Evolutionary conservation across 441 rosid species (phyloP).

Genomic region (Macaranga tanarius): DNA sequence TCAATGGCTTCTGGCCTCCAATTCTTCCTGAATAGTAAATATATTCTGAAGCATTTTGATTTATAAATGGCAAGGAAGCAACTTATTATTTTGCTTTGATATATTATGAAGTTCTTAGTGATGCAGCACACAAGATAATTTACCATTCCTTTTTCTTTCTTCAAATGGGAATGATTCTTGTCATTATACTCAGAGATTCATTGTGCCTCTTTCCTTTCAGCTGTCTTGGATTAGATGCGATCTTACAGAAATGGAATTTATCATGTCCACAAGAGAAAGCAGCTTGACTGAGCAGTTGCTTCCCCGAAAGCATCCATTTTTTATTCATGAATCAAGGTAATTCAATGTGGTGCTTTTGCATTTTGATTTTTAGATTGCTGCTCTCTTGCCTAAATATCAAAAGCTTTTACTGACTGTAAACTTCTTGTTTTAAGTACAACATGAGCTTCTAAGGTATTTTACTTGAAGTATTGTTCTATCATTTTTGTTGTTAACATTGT

Average conservation of each 20-base stretch:
- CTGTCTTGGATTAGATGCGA: slow-evolving; percentile 50
- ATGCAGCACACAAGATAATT: slow-evolving; percentile 3
- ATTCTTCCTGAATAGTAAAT: background rate
- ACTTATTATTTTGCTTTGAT: background rate
- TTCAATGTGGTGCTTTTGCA: background rate
- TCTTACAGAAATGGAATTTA: slow-evolving; percentile 47
- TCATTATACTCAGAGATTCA: background rate
- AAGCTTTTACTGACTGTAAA: background rate
- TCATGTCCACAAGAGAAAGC: slow-evolving; percentile 36
- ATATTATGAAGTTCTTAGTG: background rate
- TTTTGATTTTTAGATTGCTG: background rate
- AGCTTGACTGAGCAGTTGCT: slow-evolving; percentile 43
- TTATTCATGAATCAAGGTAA: slow-evolving; percentile 46
- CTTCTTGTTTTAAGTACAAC: background rate
- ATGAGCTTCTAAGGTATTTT: background rate
- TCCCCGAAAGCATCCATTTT: slow-evolving; percentile 42
- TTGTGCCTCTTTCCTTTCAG: slow-evolving; percentile 27
- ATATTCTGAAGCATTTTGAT: background rate
- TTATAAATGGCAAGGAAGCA: background rate
- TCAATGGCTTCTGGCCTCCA: background rate
- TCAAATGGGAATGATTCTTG: background rate
- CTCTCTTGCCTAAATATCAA: background rate
- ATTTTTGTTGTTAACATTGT: background rate
- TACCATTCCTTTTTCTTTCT: background rate
- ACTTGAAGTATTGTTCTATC: background rate